Evolutionary conservation across 345 rosid genomes (phyloP), one percentile per base, ranked within the genome.

Genomic region (Arabis hirsuta): DNA sequence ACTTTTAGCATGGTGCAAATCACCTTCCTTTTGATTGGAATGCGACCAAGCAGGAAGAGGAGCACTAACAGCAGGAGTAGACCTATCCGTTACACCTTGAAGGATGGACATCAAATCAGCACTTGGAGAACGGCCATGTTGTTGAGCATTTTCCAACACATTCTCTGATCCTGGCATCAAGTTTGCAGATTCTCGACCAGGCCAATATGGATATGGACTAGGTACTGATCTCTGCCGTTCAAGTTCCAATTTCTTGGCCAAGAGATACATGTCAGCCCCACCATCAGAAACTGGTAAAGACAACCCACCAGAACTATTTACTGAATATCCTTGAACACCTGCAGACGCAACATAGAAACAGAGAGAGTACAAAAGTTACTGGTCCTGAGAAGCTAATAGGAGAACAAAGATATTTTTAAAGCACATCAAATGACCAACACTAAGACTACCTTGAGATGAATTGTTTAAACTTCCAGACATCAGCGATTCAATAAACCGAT

Each of bases 401-500:
- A 48, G 31, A 57, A 32, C 12, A 42, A 65, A 44, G 6, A 16
- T 31, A 26, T 32, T 14, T 36, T 9, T 12, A 39, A 56, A 16
- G 34, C 44, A 45, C 64, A 55, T 41, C 14, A 29, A 67, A 70
- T 71, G 22, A 4, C 76, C 67, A 51, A 20, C 19, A 2, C 38
- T 20, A 62, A 59, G 55, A 67, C 82, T 64, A 94, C 98, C 98
- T 87, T 89, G 81, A 27, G 92, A 69, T 52, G 82, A 36, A 77
- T 65, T 84, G 77, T 74, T 85, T 47, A 79, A 65, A 61, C 78
- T 81, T 43, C 83, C 85, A 47, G 96, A 73, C 97, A 95, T 90
- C 65, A 95, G 74, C n/a, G 98, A 95, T 82, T 92, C 99, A 81
- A 95, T 71, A 76, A 88, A 95, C 80, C 84, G 86, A 81, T 90